phyloP scores from a whole-genome alignment of 129 eudicot genomes.

The Artemisia tridentata region DNA sequence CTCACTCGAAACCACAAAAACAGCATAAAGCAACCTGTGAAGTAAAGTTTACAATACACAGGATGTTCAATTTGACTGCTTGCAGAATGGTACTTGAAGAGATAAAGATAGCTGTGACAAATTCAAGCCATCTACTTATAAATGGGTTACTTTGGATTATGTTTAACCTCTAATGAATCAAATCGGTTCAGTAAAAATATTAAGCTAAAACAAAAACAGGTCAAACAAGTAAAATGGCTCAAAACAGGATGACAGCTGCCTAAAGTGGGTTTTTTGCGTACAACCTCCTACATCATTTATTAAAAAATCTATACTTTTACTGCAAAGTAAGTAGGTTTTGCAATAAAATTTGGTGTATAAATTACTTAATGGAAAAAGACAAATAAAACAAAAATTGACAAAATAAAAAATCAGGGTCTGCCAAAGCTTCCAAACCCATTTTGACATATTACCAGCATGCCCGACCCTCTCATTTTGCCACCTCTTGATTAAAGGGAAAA shows the following conservation, averaged over 20 bases:
- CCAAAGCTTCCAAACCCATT: no score
- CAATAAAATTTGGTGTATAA: no score
- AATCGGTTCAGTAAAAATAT: no score
- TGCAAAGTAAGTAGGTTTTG: no score
- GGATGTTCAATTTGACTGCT: not conserved
- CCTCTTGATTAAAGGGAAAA: slow-evolving; percentile 6
- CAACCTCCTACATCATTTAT: no score
- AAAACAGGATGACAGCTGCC: not conserved
- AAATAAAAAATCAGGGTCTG: no score
- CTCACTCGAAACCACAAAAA: slow-evolving; percentile 98
- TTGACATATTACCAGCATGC: no score
- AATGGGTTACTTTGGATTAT: not conserved
- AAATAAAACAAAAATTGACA: no score
- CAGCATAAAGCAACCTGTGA: slow-evolving; percentile 97
- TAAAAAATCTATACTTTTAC: no score
- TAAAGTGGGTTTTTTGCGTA: not conserved
- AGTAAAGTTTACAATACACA: slow-evolving; percentile 9
- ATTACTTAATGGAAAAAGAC: no score
- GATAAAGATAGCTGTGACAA: not conserved
- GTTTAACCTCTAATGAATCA: not conserved
- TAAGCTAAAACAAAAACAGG: not conserved
- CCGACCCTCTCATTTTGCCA: not conserved
- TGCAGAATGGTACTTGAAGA: not conserved
- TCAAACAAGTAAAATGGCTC: not conserved
- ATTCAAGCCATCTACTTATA: no score